Percentiles rank a stretch among this genome's conserved stretches.
phyloP scores from a whole-genome alignment of 2,329 filamentous ascomycete species.

The Coniella lustricola region DNA sequence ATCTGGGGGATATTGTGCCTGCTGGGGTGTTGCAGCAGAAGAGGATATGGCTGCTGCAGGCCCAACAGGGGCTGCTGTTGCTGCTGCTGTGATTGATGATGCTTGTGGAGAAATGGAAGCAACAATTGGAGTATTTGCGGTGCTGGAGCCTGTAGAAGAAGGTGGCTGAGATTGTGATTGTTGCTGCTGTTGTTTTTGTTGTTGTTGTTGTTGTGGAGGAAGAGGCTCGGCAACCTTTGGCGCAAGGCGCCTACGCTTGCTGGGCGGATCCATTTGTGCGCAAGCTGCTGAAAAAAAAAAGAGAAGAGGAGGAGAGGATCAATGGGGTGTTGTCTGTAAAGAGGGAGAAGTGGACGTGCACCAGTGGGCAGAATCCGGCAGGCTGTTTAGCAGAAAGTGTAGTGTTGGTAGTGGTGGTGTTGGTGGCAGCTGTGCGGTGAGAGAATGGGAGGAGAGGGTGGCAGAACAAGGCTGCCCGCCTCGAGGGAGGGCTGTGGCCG shows the following conservation, averaged over 20 bases:
- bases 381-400: background rate
- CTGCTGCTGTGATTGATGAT: background rate
- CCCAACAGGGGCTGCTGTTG: background rate
- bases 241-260: conserved; percentile 24
- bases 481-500: conserved; percentile 1
- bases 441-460: background rate
- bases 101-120: background rate
- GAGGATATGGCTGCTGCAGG: background rate
- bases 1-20: conserved; percentile 16
- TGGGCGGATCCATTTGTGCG: conserved; percentile 21
- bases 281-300: background rate
- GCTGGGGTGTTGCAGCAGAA: conserved; percentile 11
- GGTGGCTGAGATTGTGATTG: conserved; percentile 5
- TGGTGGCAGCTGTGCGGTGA: background rate
- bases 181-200: background rate
- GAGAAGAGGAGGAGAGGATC: too few species aligned
- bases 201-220: conserved; percentile 1
- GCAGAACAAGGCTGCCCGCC: conserved; percentile 2
- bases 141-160: too few species aligned
- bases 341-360: background rate
- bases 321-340: background rate
- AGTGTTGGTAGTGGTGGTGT: background rate
- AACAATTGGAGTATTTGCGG: too few species aligned
- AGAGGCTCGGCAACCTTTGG: conserved; percentile 22
- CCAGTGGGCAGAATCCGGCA: background rate